Percentiles rank a stretch among this genome's conserved stretches.
Conservation (phyloP, 441 rosid species). For the Iberis amara region DNA sequence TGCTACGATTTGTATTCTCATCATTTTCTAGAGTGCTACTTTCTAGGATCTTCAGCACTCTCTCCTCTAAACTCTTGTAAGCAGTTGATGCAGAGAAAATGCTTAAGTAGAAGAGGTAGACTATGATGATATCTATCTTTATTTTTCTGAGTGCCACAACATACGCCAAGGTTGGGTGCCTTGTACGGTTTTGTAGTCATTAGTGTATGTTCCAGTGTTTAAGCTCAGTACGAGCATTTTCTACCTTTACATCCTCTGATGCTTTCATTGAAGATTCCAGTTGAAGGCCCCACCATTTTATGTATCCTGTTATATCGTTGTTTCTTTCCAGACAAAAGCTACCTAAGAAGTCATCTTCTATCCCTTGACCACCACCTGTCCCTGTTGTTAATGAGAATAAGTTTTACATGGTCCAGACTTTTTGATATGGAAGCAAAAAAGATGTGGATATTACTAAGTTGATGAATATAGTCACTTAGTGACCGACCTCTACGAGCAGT, state of each 20-base stretch:
- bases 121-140: constrained; percentile 36
- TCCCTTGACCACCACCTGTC: constrained; percentile 66
- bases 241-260: constrained; percentile 59
- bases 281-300: constrained; percentile 96
- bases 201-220: constrained; percentile 56
- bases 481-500: constrained; percentile 86
- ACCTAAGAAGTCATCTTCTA: constrained; percentile 64
- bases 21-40: constrained; percentile 48
- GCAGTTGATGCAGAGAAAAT: constrained; percentile 77
- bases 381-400: constrained; percentile 23
- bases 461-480: constrained; percentile 4
- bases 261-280: constrained; percentile 56
- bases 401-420: constrained; percentile 16
- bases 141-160: constrained; percentile 40
- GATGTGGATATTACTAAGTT: neutral
- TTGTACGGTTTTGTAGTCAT: constrained; percentile 78
- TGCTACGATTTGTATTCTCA: constrained; percentile 74
- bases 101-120: constrained; percentile 52
- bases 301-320: constrained; percentile 71
- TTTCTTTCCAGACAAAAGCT: constrained; percentile 71
- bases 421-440: neutral
- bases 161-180: constrained; percentile 65
- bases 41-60: constrained; percentile 57
- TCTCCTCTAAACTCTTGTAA: constrained; percentile 79
- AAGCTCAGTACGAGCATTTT: constrained; percentile 69